Conservation (phyloP, 768 basidiomycete genomes). For the Termitomyces eurrhizus region DNA sequence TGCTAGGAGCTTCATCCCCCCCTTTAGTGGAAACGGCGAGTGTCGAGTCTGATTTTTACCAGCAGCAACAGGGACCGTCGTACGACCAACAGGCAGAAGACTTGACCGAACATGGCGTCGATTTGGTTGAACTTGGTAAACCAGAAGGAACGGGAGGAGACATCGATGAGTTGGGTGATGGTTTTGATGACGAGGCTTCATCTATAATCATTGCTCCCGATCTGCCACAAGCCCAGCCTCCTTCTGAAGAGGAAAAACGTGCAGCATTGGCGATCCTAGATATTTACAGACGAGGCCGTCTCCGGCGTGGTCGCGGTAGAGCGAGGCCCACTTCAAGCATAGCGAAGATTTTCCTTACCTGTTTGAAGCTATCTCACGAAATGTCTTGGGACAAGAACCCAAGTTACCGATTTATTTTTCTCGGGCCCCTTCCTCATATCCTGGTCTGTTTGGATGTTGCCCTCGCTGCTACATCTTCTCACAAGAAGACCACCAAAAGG, state of each 20-base stretch:
- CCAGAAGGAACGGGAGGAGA: neutral
- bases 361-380: constrained; percentile 20
- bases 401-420: constrained; percentile 33
- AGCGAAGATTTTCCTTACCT: constrained; percentile 23
- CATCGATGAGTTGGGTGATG: neutral
- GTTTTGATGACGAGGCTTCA: neutral
- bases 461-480: constrained; percentile 18
- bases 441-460: constrained; percentile 37
- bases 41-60: neutral
- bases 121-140: neutral
- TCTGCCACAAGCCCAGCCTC: constrained; percentile 1
- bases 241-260: neutral
- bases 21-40: constrained; percentile 7
- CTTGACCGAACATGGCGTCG: neutral
- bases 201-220: neutral
- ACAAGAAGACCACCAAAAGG: constrained; percentile 29
- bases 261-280: constrained; percentile 16
- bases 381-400: constrained; percentile 23
- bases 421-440: constrained; percentile 36
- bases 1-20: constrained; percentile 3
- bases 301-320: neutral
- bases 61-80: neutral
- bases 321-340: constrained; percentile 8
- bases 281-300: constrained; percentile 6
- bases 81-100: neutral